Evolutionary conservation across 1,139 yeast species (phyloP), one percentile per base, ranked within the genome.

Genomic region (Candida smagusa): DNA sequence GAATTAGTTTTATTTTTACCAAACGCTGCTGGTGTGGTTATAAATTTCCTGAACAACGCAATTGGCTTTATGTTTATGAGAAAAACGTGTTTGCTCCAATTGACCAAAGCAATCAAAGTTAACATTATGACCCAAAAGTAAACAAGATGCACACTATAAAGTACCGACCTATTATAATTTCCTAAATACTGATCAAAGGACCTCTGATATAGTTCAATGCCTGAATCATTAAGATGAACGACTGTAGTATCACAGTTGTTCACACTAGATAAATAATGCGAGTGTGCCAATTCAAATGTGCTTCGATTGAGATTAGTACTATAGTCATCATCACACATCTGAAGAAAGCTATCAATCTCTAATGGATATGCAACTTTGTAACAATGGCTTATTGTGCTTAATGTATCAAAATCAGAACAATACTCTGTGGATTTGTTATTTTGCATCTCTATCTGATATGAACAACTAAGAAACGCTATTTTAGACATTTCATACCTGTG

Each of bases 1-100:
- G 64, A 59, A 27, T 35, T 25, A 34, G 72, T 65, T 47, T 77
- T 81, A 13, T 55, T 58, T 33, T 56, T 56, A 4, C 59, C 57
- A 36, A 65, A 63, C 3, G 72, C 52, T 1, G 84, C 77, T 1
- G 84, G 80, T 30, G 77, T 45, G 1, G 73, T 52, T 26, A 77
- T 42, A 37, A 62, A 45, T 39, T 63, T 63, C 52, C 81, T 67
- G 45, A 65, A 48, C 35, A 58, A 62, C 7, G 58, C 47, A 12
- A 49, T 9, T 2, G 58, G 58, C 19, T 13, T 28, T 23, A 16
- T 31, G 30, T 56, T 68, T 1, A 56, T 60, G 22, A 53, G 31
- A 16, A 58, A 45, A 4, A 57, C 31, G 5, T 58, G 24, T 36
- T 63, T 65, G 27, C 59, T 41, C 72, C 71, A 67, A 41, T 65